Base-by-base conservation (phyloP, 2,329 filamentous ascomycete genomes). In the Scopulariopsis brevicaulis region DNA sequence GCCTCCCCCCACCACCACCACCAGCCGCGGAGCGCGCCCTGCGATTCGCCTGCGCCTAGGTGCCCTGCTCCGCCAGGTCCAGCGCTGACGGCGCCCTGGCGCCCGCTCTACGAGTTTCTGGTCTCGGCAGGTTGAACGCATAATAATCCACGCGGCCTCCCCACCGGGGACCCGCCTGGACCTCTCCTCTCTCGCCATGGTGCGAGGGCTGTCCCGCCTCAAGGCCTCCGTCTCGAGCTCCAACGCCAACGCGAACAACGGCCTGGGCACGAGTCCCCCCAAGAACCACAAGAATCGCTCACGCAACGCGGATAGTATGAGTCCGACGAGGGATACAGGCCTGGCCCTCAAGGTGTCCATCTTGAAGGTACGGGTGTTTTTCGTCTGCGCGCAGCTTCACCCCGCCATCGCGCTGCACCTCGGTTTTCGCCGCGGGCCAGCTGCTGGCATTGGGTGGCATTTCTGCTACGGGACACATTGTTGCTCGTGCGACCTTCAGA, bases 141-240 rank as follows among this genome's bases (percentile, higher is more conserved):
- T 50, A 25, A 24, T 51, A n/a, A 56, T 51, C 46, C 22, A 35
- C 55, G n/a, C 24, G 43, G 43, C 43, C 24, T 37, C 18, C 34
- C 18, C 55, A 25, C 55, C 58, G 56, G 46, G 46, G 46, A 22
- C 46, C 28, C 55, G 57, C 60, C 56, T 53, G 54, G 58, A 60
- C 59, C 51, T 55, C 43, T 59, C 60, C 37, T 14, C n/a, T 58
- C 55, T 61, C 61, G 62, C 62, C 67, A 82, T 83, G 80, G 77
- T 81, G 63, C 78, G 79, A 68, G 81, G 83, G 66, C 76, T 83
- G 61, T 79, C 80, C 61, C 77, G 80, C 56, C 70, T 83, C 43
- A 72, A 70, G 63, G 77, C 77, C 22, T 68, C 71, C 59, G 64
- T 69, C 53, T 69, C 68, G 55, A 62, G 61, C 52, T 63, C 58